Evolutionary conservation across 805 yeast genomes (phyloP).

Genomic region (Saccharomyces cerevisiae): DNA sequence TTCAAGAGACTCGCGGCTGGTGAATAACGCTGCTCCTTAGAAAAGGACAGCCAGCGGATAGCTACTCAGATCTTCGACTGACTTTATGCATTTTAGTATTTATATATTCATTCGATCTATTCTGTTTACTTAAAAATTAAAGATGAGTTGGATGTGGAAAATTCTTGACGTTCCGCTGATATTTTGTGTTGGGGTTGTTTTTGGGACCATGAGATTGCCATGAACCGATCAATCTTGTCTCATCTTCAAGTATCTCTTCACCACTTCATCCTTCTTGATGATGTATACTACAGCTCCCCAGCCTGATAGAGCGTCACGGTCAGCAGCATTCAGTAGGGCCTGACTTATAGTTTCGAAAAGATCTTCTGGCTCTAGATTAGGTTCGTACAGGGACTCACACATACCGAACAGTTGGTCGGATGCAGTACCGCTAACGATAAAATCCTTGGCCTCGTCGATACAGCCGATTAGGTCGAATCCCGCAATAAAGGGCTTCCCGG

Average conservation of each 20-base stretch:
- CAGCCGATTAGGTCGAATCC: constrained; percentile 96
- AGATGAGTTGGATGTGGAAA: neutral
- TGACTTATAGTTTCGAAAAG: constrained; percentile 92
- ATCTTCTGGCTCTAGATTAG: constrained; percentile 88
- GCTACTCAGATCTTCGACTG: neutral
- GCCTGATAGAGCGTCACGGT: constrained; percentile 94
- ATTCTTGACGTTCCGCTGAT: neutral
- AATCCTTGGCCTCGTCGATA: constrained; percentile 89
- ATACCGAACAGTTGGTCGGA: constrained; percentile 95
- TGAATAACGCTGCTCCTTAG: neutral
- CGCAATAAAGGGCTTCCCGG: constrained; percentile 81
- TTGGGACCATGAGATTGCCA: neutral
- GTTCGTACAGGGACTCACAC: constrained; percentile 96
- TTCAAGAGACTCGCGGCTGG: neutral
- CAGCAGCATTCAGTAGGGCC: constrained; percentile 87
- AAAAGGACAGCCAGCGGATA: neutral
- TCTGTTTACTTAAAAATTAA: neutral
- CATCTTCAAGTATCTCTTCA: constrained; percentile 79
- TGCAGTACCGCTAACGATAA: constrained; percentile 93
- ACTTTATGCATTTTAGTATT: neutral
- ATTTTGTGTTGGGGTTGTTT: neutral
- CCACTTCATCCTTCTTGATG: constrained; percentile 84
- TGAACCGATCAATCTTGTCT: constrained; percentile 69
- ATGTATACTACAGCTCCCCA: constrained; percentile 97
- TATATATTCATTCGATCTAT: neutral